These are phyloP conservation scores for Calocybe gangraenosa DNA, from an alignment of 768 basidiomycete species.

Conservation along the genomic window DNA sequence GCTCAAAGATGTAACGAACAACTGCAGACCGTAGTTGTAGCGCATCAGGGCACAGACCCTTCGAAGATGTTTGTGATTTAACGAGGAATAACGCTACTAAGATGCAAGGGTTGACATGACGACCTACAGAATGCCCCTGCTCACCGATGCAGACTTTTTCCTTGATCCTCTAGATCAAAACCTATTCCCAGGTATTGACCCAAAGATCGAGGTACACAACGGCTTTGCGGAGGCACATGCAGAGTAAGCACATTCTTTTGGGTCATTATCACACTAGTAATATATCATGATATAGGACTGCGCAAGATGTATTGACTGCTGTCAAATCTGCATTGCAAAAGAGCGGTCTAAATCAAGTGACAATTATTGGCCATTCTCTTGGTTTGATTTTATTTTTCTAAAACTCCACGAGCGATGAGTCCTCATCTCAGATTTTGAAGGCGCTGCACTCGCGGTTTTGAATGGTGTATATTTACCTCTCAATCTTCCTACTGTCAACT, in stretches of 20 bases:
- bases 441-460: constrained; percentile 37
- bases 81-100: not conserved
- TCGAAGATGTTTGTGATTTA: constrained; percentile 20
- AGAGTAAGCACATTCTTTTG: constrained; percentile 24
- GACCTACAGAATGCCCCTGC: constrained; percentile 17
- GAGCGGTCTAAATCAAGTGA: constrained; percentile 33
- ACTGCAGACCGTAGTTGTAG: constrained; percentile 16
- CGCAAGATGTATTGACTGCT: constrained; percentile 37
- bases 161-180: constrained; percentile 27
- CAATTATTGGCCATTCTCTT: constrained; percentile 40
- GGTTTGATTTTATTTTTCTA: constrained; percentile 14
- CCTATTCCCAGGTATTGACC: constrained; percentile 47
- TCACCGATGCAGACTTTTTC: constrained; percentile 42
- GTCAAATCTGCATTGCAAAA: constrained; percentile 34
- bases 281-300: constrained; percentile 25
- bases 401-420: constrained; percentile 27
- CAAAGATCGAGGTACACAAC: constrained; percentile 39
- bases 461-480: constrained; percentile 52
- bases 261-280: constrained; percentile 29
- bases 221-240: constrained; percentile 46
- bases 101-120: not conserved
- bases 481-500: constrained; percentile 37
- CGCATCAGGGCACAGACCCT: constrained; percentile 21
- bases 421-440: constrained; percentile 17
- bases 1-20: no score